Conservation (phyloP, 805 yeast species). For the Candida chilensis region DNA sequence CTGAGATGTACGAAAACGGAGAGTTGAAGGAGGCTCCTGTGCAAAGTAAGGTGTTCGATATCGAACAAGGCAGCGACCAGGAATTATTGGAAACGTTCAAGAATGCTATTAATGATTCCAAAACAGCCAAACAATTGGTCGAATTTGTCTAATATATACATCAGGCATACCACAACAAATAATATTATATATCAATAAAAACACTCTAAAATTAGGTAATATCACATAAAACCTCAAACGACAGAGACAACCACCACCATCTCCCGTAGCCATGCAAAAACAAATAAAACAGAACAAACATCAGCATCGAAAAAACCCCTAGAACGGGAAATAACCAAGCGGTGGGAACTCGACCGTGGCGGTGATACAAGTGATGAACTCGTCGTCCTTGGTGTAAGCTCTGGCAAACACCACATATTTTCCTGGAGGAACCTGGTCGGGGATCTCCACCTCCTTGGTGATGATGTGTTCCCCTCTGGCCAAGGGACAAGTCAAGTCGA, state of each 20-base stretch:
- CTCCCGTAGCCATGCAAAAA: no score
- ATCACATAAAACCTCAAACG: no score
- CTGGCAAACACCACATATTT: conserved; percentile 79
- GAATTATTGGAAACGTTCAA: conserved; percentile 31
- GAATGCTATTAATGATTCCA: conserved; percentile 29
- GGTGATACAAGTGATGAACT: conserved; percentile 73
- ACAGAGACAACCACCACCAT: no score
- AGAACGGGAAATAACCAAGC: no score
- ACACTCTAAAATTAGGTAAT: no score
- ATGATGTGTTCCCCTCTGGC: conserved; percentile 58
- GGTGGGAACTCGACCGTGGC: conserved; percentile 57
- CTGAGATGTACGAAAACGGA: conserved; percentile 51
- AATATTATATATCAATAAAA: no score
- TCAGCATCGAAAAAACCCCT: no score
- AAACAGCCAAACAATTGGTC: conserved; percentile 36
- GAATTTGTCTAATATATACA: conserved; percentile 15
- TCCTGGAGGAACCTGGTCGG: conserved; percentile 93
- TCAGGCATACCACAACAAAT: no score
- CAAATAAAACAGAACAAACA: no score
- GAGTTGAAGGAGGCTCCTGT: conserved; percentile 39
- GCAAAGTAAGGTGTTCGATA: conserved; percentile 24
- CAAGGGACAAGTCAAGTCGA: conserved; percentile 82
- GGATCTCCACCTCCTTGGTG: conserved; percentile 70
- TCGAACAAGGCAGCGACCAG: conserved; percentile 25
- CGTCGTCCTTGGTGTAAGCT: conserved; percentile 82